These are phyloP conservation scores for Fagus crenata DNA, from an alignment of 306 rosid genomes.

Conservation along the genomic window DNA sequence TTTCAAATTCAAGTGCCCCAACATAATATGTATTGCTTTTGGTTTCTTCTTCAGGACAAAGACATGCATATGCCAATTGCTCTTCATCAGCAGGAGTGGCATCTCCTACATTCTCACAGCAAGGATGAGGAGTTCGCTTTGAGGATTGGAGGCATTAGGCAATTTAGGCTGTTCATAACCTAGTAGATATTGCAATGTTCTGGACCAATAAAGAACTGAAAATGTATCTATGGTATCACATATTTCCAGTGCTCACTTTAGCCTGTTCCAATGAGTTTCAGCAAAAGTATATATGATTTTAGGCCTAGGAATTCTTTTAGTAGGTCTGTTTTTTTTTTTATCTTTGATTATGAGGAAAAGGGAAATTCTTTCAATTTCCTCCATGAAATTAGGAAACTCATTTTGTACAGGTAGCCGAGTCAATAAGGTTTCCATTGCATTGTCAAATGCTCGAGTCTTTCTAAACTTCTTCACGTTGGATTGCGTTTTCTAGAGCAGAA, in stretches of 20 bases:
- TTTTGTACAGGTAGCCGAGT: neutral
- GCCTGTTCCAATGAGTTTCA: neutral
- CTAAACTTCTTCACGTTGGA: neutral
- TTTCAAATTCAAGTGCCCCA: neutral
- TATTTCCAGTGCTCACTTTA: conserved; percentile 1
- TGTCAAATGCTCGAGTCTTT: neutral
- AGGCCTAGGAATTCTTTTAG: neutral
- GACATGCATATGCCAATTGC: conserved; percentile 9
- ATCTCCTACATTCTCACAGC: conserved; percentile 15
- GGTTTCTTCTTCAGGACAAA: conserved; percentile 28
- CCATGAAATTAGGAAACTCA: neutral
- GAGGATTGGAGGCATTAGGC: conserved; percentile 20
- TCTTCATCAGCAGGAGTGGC: conserved; percentile 16
- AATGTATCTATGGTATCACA: conserved; percentile 12
- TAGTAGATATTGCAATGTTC: conserved; percentile 22
- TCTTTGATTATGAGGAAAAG: neutral
- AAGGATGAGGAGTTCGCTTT: conserved; percentile 18
- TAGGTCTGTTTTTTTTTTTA: neutral
- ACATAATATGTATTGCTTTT: conserved; percentile 1
- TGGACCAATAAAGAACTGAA: conserved; percentile 8
- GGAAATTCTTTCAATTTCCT: neutral
- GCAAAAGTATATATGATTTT: neutral
- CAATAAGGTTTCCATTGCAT: neutral
- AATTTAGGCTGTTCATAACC: conserved; percentile 18
- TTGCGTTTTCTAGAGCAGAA: neutral